Conservation (phyloP, 2,329 filamentous ascomycete genomes). For the Trichoderma endophyticum region DNA sequence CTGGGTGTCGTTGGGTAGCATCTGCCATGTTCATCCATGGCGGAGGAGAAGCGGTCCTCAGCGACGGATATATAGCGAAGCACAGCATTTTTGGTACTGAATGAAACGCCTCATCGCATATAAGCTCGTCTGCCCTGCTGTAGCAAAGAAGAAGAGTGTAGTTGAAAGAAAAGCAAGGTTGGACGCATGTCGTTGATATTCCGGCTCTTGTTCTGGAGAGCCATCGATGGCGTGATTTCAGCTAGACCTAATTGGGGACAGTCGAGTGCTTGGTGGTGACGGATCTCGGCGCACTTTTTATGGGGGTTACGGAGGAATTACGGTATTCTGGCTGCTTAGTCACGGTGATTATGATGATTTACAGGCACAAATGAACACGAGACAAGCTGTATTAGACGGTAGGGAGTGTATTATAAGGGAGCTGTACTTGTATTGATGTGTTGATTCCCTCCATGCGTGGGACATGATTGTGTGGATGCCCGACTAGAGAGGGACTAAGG, state of each 20-base stretch:
- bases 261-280: background rate
- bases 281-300: conserved; percentile 6
- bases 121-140: background rate
- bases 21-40: conserved; percentile 5
- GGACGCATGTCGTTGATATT: conserved; percentile 23
- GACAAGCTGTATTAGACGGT: background rate
- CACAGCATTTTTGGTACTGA: conserved; percentile 23
- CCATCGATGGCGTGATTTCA: conserved; percentile 33
- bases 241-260: conserved; percentile 27
- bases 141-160: conserved; percentile 20
- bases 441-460: background rate
- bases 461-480: background rate
- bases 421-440: background rate
- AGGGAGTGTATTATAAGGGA: background rate
- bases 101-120: conserved; percentile 22
- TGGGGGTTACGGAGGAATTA: background rate
- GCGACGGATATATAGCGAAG: conserved; percentile 10
- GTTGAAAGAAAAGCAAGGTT: conserved; percentile 21
- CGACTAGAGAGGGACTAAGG: background rate
- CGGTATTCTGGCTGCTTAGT: background rate
- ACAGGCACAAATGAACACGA: background rate
- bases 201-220: conserved; percentile 23
- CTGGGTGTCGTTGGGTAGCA: conserved; percentile 11
- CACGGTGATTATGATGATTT: background rate
- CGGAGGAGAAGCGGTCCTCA: background rate